phyloP scores from a whole-genome alignment of 2,329 filamentous ascomycete genomes.

The Periconia macrospinosa region DNA sequence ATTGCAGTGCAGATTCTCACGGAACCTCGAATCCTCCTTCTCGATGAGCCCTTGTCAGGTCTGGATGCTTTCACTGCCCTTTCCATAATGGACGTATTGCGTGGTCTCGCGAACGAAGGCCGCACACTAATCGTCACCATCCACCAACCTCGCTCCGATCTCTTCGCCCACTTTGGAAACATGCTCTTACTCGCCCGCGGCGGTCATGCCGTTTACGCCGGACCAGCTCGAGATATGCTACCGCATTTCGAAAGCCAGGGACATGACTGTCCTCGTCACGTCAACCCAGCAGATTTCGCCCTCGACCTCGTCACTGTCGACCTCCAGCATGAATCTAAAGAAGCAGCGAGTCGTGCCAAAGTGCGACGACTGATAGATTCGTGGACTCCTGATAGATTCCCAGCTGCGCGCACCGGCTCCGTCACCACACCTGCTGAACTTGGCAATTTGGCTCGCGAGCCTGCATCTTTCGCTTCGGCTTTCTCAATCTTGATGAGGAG shows the following conservation, averaged over 20 bases:
- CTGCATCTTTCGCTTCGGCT: slow-evolving; percentile 63
- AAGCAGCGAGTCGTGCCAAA: slow-evolving; percentile 64
- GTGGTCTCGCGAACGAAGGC: slow-evolving; percentile 70
- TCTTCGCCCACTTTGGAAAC: slow-evolving; percentile 72
- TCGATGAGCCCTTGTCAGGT: slow-evolving; percentile 77
- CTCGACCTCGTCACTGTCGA: slow-evolving; percentile 77
- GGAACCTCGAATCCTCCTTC: slow-evolving; percentile 70
- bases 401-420: slow-evolving; percentile 24
- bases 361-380: slow-evolving; percentile 63
- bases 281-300: slow-evolving; percentile 77
- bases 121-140: slow-evolving; percentile 76
- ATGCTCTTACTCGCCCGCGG: slow-evolving; percentile 71
- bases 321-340: slow-evolving; percentile 65
- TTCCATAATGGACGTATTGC: slow-evolving; percentile 74
- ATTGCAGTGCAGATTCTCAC: slow-evolving; percentile 79
- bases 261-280: slow-evolving; percentile 66
- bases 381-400: slow-evolving; percentile 52
- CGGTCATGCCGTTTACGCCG: slow-evolving; percentile 69
- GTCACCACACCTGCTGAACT: slow-evolving; percentile 72
- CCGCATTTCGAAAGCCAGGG: slow-evolving; percentile 63
- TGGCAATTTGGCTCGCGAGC: slow-evolving; percentile 66
- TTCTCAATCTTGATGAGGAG: slow-evolving; percentile 70
- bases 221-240: slow-evolving; percentile 65
- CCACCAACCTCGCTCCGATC: slow-evolving; percentile 73
- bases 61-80: slow-evolving; percentile 77